Evolutionary conservation across 202 grass and related monocot genomes (phyloP), one percentile per base, ranked within the genome.

Genomic region (Carex sylvatica): DNA sequence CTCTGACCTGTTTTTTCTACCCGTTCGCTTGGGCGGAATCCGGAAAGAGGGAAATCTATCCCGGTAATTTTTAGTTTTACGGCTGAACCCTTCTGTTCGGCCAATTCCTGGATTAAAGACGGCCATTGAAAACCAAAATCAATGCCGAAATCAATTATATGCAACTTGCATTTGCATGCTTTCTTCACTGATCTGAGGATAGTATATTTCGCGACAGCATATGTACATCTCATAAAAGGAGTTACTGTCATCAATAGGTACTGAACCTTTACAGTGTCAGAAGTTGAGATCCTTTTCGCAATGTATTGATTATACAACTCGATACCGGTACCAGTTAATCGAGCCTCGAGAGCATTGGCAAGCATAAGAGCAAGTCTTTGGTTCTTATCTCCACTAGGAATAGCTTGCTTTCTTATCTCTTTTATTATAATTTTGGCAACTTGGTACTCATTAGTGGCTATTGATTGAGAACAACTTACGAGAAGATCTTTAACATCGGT

Each of bases 111-210:
- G 46, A 94, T 84, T 19, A 91, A 44, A 33, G 74, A 85, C 42
- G 92, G 92, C 92, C 92, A 94, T 31, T 91, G 92, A 80, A 91
- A 94, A 14, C 92, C 89, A 82, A 79, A 88, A 82, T 38, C 85
- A 65, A 91, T 84, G 28, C 92, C 92, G 72, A 89, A 89, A 84
- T 94, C 89, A 14, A 94, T 68, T 62, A 94, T 89, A 84, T 94
- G 92, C 23, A 91, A 46, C 70, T 24, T 83, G 4, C 75, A 33
- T 42, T 24, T 83, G 4, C 75, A 33, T 42, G 82, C 81, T 36
- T 82, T 82, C 26, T 82, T 73, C 58, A 89, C 65, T 33, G 33
- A 49, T 49, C 86, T 84, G 55, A 84, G 16, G 52, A 94, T 91
- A 49, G 26, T 83, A 87, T 60, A 79, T 58, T 91, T 88, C 1